A percentile compares a stretch with the other conserved stretches of the same genome.
These are phyloP conservation scores for Coniochaeta sp. DNA, from an alignment of 2,329 filamentous ascomycete genomes.

Conservation along the genomic window DNA sequence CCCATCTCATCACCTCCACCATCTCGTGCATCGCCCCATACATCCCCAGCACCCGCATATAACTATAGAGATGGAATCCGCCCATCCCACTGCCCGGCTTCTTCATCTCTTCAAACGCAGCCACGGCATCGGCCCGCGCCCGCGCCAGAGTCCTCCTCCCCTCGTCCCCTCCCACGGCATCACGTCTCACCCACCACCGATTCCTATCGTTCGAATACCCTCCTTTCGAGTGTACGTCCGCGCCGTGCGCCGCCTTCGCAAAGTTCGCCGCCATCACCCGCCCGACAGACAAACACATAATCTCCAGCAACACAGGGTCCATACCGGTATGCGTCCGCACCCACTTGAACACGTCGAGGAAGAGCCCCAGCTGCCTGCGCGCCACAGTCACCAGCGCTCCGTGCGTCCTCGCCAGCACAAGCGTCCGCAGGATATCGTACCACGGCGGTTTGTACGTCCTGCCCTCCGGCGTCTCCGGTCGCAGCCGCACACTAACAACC, in stretches of 20 bases:
- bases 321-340: conserved; percentile 21
- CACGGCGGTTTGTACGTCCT: conserved; percentile 30
- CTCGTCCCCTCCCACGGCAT: not conserved
- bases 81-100: not conserved
- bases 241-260: not conserved
- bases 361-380: conserved; percentile 10
- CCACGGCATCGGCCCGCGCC: not conserved
- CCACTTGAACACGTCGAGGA: conserved; percentile 20
- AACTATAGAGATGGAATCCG: conserved; percentile 44
- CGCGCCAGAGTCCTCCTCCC: not conserved
- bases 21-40: conserved; percentile 54
- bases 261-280: conserved; percentile 15
- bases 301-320: conserved; percentile 26
- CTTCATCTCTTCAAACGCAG: not conserved
- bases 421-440: conserved; percentile 30
- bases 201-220: not conserved
- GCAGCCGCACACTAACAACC: conserved; percentile 21
- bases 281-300: conserved; percentile 24
- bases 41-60: conserved; percentile 56
- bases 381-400: not conserved
- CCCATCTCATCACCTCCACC: conserved; percentile 50
- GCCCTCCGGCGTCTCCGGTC: conserved; percentile 15
- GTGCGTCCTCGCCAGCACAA: conserved; percentile 25
- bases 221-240: no score
- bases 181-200: not conserved